These are phyloP conservation scores for Candida verbasci DNA, from an alignment of 805 yeast genomes.

Conservation along the genomic window DNA sequence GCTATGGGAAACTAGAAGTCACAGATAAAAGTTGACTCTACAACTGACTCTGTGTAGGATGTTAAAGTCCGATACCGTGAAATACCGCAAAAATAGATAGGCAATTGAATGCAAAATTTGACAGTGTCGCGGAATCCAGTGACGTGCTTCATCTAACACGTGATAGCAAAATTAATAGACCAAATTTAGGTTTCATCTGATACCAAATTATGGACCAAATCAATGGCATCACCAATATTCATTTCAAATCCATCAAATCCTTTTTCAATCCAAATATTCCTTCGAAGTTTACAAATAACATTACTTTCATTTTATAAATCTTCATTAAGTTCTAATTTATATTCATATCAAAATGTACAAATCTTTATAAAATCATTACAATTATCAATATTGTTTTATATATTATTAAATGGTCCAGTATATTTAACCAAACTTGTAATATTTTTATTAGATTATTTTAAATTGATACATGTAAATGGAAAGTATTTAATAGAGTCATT, in stretches of 20 bases:
- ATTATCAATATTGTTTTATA: conserved; percentile 33
- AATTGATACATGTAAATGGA: neutral
- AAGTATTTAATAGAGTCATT: neutral
- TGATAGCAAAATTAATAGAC: too few species aligned
- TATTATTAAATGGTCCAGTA: conserved; percentile 21
- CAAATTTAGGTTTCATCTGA: too few species aligned
- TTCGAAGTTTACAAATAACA: conserved; percentile 52
- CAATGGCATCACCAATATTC: conserved; percentile 63
- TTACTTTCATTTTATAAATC: conserved; percentile 46
- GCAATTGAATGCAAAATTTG: too few species aligned
- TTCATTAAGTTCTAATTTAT: conserved; percentile 39
- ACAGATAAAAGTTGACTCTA: too few species aligned
- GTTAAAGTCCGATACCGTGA: too few species aligned
- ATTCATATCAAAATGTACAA: conserved; percentile 14
- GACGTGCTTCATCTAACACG: too few species aligned
- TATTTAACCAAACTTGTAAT: conserved; percentile 14
- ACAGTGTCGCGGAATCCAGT: too few species aligned
- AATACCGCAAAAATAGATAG: too few species aligned
- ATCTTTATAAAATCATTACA: conserved; percentile 32
- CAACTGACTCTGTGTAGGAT: too few species aligned
- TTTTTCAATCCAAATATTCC: conserved; percentile 43
- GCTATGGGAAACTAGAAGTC: too few species aligned
- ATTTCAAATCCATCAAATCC: conserved; percentile 55
- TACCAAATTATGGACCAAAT: too few species aligned
- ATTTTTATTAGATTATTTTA: conserved; percentile 6